Percentiles rank a stretch among this genome's conserved stretches.
Conservation (phyloP, 1,284 basidiomycete species). For the Ustilago xerochloae region DNA sequence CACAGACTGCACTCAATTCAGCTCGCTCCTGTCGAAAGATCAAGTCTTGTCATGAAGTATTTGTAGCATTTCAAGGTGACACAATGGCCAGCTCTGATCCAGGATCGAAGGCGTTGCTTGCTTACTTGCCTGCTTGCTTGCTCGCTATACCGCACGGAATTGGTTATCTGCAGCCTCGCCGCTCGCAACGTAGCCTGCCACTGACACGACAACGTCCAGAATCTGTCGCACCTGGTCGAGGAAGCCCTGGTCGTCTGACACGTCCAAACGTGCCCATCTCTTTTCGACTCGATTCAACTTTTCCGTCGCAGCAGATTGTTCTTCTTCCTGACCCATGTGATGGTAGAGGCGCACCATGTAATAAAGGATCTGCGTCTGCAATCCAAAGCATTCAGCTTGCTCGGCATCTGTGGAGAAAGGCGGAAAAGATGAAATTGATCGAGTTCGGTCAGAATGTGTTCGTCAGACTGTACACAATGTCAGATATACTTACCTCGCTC, state of each 20-base stretch:
- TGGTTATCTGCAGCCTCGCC: constrained; percentile 28
- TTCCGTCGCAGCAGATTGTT: background rate
- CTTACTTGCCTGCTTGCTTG: no score
- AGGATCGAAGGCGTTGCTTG: no score
- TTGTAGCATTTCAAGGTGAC: no score
- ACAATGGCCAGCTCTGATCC: no score
- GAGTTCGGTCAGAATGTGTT: constrained; percentile 2
- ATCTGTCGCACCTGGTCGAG: constrained; percentile 21
- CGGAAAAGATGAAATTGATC: background rate
- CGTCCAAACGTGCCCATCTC: constrained; percentile 15
- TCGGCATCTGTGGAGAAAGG: constrained; percentile 17
- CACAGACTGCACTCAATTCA: no score
- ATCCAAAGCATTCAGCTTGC: constrained; percentile 24
- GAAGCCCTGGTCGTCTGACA: constrained; percentile 10
- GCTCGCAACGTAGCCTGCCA: constrained; percentile 39
- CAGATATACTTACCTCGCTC: constrained; percentile 28
- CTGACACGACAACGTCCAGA: constrained; percentile 31
- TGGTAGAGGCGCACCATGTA: constrained; percentile 43
- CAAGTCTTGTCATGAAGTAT: no score
- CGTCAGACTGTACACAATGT: background rate
- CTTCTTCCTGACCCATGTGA: constrained; percentile 18
- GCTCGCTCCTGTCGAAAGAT: no score
- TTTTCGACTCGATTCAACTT: constrained; percentile 20
- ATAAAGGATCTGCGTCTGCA: constrained; percentile 50
- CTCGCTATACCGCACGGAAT: background rate